Conservation (phyloP, 768 basidiomycete genomes). For the Mycena galopus region DNA sequence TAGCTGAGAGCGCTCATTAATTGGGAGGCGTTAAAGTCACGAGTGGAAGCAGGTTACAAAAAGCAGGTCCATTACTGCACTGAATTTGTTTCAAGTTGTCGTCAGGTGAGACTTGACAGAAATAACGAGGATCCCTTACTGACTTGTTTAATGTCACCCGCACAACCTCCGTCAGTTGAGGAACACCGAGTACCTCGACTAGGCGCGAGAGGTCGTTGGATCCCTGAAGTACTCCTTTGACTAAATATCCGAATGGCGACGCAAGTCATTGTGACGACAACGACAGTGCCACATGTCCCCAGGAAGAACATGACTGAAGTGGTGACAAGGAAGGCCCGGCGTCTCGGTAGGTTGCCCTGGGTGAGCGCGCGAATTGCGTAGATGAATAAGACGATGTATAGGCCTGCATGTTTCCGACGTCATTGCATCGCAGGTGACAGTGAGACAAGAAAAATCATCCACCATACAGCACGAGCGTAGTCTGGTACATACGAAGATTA, state of each 20-base stretch:
- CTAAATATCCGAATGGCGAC: background rate
- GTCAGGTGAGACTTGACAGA: background rate
- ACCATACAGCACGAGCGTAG: too few relatives aligned
- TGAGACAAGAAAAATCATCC: too few relatives aligned
- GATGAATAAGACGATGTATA: slow-evolving; percentile 18
- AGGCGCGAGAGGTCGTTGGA: background rate
- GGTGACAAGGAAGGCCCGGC: slow-evolving; percentile 1
- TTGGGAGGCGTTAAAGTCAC: slow-evolving; percentile 9
- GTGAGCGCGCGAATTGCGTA: background rate
- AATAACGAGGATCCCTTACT: background rate
- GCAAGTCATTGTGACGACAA: background rate
- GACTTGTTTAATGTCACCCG: background rate
- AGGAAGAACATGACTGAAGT: slow-evolving; percentile 11
- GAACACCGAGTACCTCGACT: background rate
- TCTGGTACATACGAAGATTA: too few relatives aligned
- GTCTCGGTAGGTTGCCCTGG: slow-evolving; percentile 3
- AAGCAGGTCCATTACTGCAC: slow-evolving; percentile 7
- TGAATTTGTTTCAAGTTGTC: background rate
- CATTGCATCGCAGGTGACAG: background rate
- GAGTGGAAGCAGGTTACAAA: slow-evolving; percentile 11
- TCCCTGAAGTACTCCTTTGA: background rate
- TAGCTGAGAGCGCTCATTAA: slow-evolving; percentile 10
- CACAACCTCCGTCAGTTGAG: background rate
- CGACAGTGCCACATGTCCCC: slow-evolving; percentile 16
- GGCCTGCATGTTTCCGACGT: background rate